phyloP scores from a whole-genome alignment of 768 basidiomycete species.

The Mycena floridula region DNA sequence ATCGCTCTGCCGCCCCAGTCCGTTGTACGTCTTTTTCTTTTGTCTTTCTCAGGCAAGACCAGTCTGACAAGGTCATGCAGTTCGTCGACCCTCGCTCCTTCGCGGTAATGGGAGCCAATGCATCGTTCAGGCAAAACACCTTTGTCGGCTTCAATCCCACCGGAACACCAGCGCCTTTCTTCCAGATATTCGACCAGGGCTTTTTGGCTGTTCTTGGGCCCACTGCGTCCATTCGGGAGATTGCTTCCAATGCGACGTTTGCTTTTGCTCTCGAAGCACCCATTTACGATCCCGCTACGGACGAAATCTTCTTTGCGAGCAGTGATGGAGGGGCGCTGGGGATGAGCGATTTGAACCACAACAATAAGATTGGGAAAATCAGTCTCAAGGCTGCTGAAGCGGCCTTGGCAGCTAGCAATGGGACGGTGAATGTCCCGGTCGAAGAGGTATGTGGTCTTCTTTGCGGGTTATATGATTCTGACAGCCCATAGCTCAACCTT shows the following conservation, averaged over 20 bases:
- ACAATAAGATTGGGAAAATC: constrained; percentile 59
- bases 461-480: not conserved
- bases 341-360: constrained; percentile 55
- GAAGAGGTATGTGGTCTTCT: constrained; percentile 25
- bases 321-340: constrained; percentile 63
- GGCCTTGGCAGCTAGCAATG: constrained; percentile 28
- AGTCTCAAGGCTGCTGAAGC: constrained; percentile 48
- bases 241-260: constrained; percentile 55
- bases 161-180: constrained; percentile 35
- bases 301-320: constrained; percentile 69
- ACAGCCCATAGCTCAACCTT: constrained; percentile 41
- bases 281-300: constrained; percentile 55
- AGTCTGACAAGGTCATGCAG: constrained; percentile 20
- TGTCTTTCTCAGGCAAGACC: not conserved
- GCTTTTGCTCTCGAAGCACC: constrained; percentile 80
- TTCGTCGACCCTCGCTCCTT: constrained; percentile 28
- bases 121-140: constrained; percentile 7
- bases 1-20: not conserved
- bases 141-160: constrained; percentile 38
- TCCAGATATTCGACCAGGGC: constrained; percentile 41
- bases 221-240: constrained; percentile 48
- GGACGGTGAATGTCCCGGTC: constrained; percentile 42
- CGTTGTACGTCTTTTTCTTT: not conserved
- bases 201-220: constrained; percentile 58
- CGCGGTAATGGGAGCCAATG: constrained; percentile 31